A percentile compares a stretch with the other conserved stretches of the same genome.
Evolutionary conservation across 2,329 filamentous ascomycete species (phyloP).

Genomic region (Dichotomopilus funicola): DNA sequence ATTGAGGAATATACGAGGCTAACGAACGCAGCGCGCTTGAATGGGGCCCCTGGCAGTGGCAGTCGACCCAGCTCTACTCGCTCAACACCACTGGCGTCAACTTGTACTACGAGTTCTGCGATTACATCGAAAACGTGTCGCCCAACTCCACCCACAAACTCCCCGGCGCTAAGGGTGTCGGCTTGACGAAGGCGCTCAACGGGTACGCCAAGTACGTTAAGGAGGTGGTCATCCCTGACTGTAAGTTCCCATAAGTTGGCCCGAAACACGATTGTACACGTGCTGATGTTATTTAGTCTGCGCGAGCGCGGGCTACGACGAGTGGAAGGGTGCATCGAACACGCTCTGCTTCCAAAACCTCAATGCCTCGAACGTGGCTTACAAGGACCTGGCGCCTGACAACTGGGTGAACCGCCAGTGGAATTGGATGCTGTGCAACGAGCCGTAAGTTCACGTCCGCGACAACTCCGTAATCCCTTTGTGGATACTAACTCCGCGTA

Average conservation of each 20-base stretch:
- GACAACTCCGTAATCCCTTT: neutral
- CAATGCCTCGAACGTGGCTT: constrained; percentile 39
- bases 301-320: constrained; percentile 40
- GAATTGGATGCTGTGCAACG: constrained; percentile 51
- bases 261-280: no score
- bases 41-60: constrained; percentile 51
- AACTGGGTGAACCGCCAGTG: constrained; percentile 46
- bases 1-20: neutral
- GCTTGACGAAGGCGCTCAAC: constrained; percentile 43
- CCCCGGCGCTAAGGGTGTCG: constrained; percentile 45
- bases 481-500: constrained; percentile 1
- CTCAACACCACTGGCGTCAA: constrained; percentile 42
- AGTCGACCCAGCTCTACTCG: constrained; percentile 30
- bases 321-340: constrained; percentile 37
- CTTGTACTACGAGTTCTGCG: constrained; percentile 45
- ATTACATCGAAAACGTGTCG: constrained; percentile 41
- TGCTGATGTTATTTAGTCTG: constrained; percentile 16
- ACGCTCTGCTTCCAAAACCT: constrained; percentile 41
- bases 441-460: constrained; percentile 25
- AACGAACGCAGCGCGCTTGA: constrained; percentile 15
- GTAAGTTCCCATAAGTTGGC: constrained; percentile 22
- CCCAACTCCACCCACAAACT: constrained; percentile 37
- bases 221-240: constrained; percentile 36
- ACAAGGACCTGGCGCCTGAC: constrained; percentile 30
- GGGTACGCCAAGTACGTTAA: constrained; percentile 46